Evolutionary conservation across 2,329 filamentous ascomycete species (phyloP), one percentile per base, ranked within the genome.

Genomic region (Pseudovirgaria hyperparasitica): DNA sequence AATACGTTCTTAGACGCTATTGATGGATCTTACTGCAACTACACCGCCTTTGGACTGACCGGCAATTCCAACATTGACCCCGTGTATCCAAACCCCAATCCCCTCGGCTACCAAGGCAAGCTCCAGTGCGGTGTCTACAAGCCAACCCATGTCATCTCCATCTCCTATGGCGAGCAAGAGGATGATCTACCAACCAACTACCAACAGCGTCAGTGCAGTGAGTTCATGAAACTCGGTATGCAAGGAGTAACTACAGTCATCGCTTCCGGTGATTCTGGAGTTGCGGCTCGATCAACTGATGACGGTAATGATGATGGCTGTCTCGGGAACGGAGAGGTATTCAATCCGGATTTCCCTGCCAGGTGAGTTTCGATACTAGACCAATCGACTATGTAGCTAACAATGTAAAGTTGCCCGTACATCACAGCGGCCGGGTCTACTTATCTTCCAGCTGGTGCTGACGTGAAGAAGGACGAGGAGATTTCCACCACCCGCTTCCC

Each of bases 161-260:
- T 73, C 36, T 67, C 62, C 4, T 71, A 72, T 40, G 67, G 67
- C 24, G 62, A 62, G 23, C 57, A 62, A 22, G 69, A 74, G 45
- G 47, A 51, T 6, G 63, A 63, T 13, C 53, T 72, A 13, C 67
- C 70, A 0, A 45, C 57, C 4, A 52, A 50, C 34, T 75, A 75
- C 47, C 63, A 68, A 37, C 52, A 62, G 37, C 50, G 55, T n/a
- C n/a, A 61, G 23, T 63, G 58, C 38, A 54, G 52, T 33, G 43
- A 62, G 21, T 62, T 49, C 41, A 51, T 62, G 28, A 65, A 67
- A 37, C 57, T 67, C 14, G 63, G 62, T 11, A 52, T 62, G 31
- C 61, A 63, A 25, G 63, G 63, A 14, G 57, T 63, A 3, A 60
- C 55, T 4, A 46, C 65, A 12, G 42, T 67, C 35, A 58, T 64